Evolutionary conservation across 805 yeast genomes (phyloP), one percentile per base, ranked within the genome.

Genomic region (Wickerhamomyces chambardii): DNA sequence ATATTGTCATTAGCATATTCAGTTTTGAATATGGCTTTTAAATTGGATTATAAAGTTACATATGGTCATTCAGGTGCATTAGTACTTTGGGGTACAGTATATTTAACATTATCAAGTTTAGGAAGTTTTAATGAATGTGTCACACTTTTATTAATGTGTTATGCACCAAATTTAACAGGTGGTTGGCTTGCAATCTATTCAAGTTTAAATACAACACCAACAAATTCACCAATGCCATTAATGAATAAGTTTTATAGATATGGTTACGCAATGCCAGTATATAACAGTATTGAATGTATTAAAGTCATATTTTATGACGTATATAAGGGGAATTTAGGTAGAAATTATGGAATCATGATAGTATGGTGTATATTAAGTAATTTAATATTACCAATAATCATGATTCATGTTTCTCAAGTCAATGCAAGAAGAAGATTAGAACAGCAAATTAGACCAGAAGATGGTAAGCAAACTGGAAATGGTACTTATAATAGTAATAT

Each of bases 141-240:
- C 39, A 73, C 76, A 1, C 51, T 74, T 48, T 17, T 80, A 5
- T 54, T 70, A 12, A 57, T 78, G 33, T 53, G 74, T 10, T 40
- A 61, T 15, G 64, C 63, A 36, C 87, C 90, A 1, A 86, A 85
- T 17, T 38, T 70, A 34, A 47, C 79, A 37, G 90, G 90, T 3
- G 75, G 81, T 48, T 80, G 87, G 85, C 51, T 83, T 45, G 60
- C 81, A 39, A 63, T 70, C 38, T 78, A 84, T 70, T 84, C 81
- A 42, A 66, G 78, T 34, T 27, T 64, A 15, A 83, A 83, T 49
- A 70, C 78, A 32, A 60, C 86, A 2, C 77, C 85, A 15, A 73
- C 86, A 0, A 75, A 78, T 42, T 57, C 75, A 5, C 77, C 87
- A 3, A 52, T 82, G 45, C 81, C 70, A 2, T 55, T 79, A 35